Evolutionary conservation across 1,139 yeast genomes (phyloP).

Genomic region (Casaregolazyma lundiana): DNA sequence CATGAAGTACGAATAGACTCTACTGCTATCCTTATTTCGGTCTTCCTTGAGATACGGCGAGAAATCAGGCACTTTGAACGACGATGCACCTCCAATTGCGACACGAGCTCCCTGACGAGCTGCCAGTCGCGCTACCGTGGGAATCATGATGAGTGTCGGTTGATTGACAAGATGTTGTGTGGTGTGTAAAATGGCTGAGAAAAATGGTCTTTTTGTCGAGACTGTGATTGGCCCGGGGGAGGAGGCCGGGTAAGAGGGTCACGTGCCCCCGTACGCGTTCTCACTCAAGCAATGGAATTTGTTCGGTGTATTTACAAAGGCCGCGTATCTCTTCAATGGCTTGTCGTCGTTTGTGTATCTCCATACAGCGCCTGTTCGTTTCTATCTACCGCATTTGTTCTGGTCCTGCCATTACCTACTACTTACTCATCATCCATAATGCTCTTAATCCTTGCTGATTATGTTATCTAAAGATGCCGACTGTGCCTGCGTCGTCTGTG

Average conservation of each 20-base stretch:
- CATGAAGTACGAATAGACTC: slow-evolving; percentile 94
- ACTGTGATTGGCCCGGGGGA: slow-evolving; percentile 2
- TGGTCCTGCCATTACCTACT: no score
- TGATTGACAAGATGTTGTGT: neutral
- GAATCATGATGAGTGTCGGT: slow-evolving; percentile 8
- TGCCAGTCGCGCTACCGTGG: slow-evolving; percentile 11
- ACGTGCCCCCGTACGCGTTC: neutral
- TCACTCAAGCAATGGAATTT: no score
- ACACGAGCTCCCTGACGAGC: slow-evolving; percentile 10
- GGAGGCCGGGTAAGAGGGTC: slow-evolving; percentile 5
- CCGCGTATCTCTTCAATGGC: neutral
- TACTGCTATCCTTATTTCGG: slow-evolving; percentile 63
- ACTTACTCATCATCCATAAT: no score
- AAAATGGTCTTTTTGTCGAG: slow-evolving; percentile 2
- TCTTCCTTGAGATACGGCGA: slow-evolving; percentile 73
- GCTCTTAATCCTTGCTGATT: neutral
- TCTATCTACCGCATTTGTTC: no score
- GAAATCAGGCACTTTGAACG: slow-evolving; percentile 92
- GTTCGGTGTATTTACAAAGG: neutral
- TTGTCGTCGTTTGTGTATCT: no score
- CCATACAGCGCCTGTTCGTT: no score
- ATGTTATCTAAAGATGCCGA: neutral
- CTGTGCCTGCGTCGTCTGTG: neutral
- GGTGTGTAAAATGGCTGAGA: neutral
- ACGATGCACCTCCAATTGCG: slow-evolving; percentile 46